Evolutionary conservation across 2,329 filamentous ascomycete species (phyloP), one percentile per base, ranked within the genome.

Genomic region (Colletotrichum tabaci): DNA sequence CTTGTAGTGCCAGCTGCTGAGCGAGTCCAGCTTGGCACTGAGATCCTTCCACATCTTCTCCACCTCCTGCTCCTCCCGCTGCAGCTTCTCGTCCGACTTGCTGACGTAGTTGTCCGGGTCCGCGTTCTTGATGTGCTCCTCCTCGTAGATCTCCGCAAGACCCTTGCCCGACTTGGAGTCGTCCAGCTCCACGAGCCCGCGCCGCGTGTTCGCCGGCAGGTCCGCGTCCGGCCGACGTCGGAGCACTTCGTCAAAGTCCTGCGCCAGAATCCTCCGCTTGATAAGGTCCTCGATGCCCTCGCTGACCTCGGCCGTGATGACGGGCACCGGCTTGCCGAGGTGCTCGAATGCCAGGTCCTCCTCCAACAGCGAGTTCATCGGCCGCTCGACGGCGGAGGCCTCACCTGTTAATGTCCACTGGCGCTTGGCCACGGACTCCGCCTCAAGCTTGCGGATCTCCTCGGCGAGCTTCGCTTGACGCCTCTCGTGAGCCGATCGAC

Each of bases 341-440:
- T 97, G 91, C 83, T 99, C 96, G 79, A 98, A 99, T 75, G 98
- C 96, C 35, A 99, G 88, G 77, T 98, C 95, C 83, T 98, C 91
- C 79, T 98, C 95, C 1, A 99, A 89, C 2, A 99, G 88, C 0
- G 96, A 98, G 84, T 99, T 98, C 65, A 94, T 80, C 0, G 96
- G 96, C 46, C 96, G 90, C 75, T 96, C 94, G 0, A 87, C 87
- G 2, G 94, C 96, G 60, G 91, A 88, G 5, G 95, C 95, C 86
- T 99, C 96, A 78, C 96, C 96, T 12, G 93, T 89, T 63, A 98
- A 85, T 21, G 94, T 93, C 96, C 96, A 99, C 77, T 96, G 91
- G 70, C 95, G 92, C 83, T 97, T 97, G 40, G 94, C 93, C 0
- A 98, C 92, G 66, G 95, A 96, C 38, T 92, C 94, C 4, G 94